Conservation (phyloP, 352 stramenopile genomes). For the Phytopythium delawarense region DNA sequence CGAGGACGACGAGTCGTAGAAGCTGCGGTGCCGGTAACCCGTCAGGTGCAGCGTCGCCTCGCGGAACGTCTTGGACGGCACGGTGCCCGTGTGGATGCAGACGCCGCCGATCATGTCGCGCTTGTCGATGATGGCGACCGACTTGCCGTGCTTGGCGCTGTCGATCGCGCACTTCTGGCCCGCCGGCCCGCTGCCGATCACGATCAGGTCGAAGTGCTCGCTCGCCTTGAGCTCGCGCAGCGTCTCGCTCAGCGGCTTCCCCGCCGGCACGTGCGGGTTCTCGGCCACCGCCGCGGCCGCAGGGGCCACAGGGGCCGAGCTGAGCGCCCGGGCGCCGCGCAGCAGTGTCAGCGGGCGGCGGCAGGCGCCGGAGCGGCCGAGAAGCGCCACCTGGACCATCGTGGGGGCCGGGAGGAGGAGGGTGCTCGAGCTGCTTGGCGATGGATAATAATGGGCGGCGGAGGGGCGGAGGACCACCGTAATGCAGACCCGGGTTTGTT, state of each 20-base stretch:
- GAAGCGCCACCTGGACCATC: constrained; percentile 4
- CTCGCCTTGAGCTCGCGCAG: constrained; percentile 78
- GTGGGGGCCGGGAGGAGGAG: background rate
- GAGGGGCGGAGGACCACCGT: too few species aligned
- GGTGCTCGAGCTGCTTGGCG: background rate
- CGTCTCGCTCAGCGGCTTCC: constrained; percentile 49
- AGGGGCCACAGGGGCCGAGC: background rate
- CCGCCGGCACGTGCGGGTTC: background rate
- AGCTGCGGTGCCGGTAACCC: constrained; percentile 83
- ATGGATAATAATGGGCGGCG: background rate
- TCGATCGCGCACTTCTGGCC: constrained; percentile 90
- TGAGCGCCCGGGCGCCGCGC: background rate
- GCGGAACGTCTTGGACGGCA: constrained; percentile 89
- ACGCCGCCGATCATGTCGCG: constrained; percentile 84
- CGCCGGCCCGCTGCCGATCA: constrained; percentile 85
- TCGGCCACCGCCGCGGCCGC: background rate
- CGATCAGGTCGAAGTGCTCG: constrained; percentile 88
- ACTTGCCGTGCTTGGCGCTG: constrained; percentile 81
- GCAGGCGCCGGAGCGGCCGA: background rate
- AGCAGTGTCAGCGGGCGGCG: background rate
- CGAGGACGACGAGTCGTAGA: constrained; percentile 77
- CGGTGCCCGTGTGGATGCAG: constrained; percentile 87
- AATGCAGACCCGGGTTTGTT: too few species aligned
- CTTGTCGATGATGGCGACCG: constrained; percentile 88
- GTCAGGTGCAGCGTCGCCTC: constrained; percentile 89